Evolutionary conservation across 2,329 filamentous ascomycete genomes (phyloP).

Genomic region (Pezicula carpinea): DNA sequence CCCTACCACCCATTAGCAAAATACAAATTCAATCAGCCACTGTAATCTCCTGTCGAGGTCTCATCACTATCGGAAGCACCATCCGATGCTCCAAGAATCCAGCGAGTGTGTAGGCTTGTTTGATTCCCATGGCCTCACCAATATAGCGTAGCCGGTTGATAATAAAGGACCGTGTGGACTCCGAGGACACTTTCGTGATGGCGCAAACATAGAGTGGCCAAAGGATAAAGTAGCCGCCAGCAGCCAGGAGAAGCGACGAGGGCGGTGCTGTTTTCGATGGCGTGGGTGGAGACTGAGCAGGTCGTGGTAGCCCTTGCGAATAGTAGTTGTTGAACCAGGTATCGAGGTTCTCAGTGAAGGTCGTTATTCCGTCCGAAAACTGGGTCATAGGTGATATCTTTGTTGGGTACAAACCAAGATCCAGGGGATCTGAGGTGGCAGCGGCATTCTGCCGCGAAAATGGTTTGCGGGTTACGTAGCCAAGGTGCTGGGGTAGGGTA

Average conservation of each 20-base stretch:
- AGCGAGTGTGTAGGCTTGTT: constrained; percentile 49
- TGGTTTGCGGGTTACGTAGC: constrained; percentile 10
- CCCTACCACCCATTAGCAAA: no score
- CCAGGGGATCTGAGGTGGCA: no score
- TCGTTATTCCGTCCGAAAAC: no score
- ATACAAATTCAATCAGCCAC: no score
- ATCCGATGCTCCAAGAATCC: constrained; percentile 1
- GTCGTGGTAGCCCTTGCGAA: neutral
- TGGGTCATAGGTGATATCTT: no score
- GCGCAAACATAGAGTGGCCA: constrained; percentile 16
- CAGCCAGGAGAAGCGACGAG: neutral
- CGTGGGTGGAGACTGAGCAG: neutral
- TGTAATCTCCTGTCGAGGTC: neutral
- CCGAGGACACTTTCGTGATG: constrained; percentile 2
- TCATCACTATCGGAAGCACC: neutral
- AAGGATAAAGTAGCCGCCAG: constrained; percentile 14
- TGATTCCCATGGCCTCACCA: constrained; percentile 48
- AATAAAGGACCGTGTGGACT: neutral
- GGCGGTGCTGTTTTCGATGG: neutral
- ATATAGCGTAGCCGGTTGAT: constrained; percentile 41
- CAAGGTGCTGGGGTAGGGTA: constrained; percentile 1
- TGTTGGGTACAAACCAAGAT: no score
- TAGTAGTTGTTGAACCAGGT: neutral
- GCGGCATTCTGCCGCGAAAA: neutral
- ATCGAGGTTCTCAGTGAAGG: no score